These are phyloP conservation scores for Nigrospora oryzae DNA, from an alignment of 2,329 filamentous ascomycete species.

Conservation along the genomic window DNA sequence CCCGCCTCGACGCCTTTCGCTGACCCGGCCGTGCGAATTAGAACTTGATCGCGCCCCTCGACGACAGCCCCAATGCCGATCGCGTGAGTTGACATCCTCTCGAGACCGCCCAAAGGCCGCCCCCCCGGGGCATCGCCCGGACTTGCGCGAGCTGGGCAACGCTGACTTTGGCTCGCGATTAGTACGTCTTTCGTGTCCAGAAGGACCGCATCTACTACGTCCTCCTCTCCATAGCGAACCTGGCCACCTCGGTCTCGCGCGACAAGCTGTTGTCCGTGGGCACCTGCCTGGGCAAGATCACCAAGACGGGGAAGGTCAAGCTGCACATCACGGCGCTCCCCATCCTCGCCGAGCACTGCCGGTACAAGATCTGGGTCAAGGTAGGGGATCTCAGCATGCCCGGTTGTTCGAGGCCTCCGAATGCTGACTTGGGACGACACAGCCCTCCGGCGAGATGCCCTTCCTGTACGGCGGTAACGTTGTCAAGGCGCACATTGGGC, in stretches of 20 bases:
- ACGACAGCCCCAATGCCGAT: conserved; percentile 59
- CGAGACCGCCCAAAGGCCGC: too few species aligned
- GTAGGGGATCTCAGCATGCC: not conserved
- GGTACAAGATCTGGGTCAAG: conserved; percentile 94
- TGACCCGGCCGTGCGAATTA: too few species aligned
- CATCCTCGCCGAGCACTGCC: conserved; percentile 79
- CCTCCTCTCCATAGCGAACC: conserved; percentile 78
- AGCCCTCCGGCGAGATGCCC: conserved; percentile 93
- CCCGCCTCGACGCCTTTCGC: too few species aligned
- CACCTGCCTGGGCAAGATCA: conserved; percentile 87
- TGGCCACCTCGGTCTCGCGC: conserved; percentile 78
- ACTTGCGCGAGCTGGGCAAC: too few species aligned
- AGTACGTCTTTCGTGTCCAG: conserved; percentile 75
- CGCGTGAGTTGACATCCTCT: conserved; percentile 25
- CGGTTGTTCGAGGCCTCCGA: not conserved
- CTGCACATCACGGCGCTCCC: conserved; percentile 85
- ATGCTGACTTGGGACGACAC: not conserved
- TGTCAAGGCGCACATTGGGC: conserved; percentile 53
- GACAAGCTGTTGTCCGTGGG: conserved; percentile 81
- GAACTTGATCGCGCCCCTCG: conserved; percentile 68
- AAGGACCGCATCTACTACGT: conserved; percentile 78
- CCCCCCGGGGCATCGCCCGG: too few species aligned
- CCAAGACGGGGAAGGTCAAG: conserved; percentile 91
- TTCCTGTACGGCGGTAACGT: conserved; percentile 87
- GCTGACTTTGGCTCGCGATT: too few species aligned